Evolutionary conservation across 164 flowering plant genomes (phyloP), one percentile per base, ranked within the genome.

Genomic region (Chimonanthus praecox): DNA sequence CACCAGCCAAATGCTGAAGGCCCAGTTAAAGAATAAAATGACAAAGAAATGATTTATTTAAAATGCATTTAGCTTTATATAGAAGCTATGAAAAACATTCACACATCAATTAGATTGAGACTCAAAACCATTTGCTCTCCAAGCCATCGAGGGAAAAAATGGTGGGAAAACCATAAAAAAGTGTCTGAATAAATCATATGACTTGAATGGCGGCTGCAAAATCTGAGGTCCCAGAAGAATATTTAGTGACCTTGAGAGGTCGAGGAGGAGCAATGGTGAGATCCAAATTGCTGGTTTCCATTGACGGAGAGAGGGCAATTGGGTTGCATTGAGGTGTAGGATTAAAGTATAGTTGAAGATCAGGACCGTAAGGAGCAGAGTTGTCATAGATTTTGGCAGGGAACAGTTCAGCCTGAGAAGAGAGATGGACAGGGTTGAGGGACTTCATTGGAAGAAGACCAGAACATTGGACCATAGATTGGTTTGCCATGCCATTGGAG

Each of bases 231-330:
- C 69, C 68, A 18, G 47, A 58, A 15, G 77, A 60, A 46, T 70
- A 21, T 18, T 74, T 67, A 16, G 33, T 16, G 8, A 45, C 8
- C 10, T 45, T 50, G 45, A 47, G 71, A 48, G 68, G 46, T 60
- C 69, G 71, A 44, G 81, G 76, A 7, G 68, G 76, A 21, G 71
- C 71, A 49, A 75, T 72, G 18, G 71, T 45, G 50, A 79, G 78
- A 44, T 76, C 74, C 64, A 79, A 65, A 60, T 79, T 75, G 49
- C 70, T 64, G 68, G 67, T 64, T 33, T 67, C 73, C 8, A 54
- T 61, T 10, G 68, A 64, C 11, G 72, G 62, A n/a, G 75, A 63
- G 62, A 49, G 18, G 7, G 47, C 63, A 51, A 65, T 8, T 51
- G 70, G 61, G 6, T n/a, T 68, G 5, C 72, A 20, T 16, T 65